phyloP scores from a whole-genome alignment of 1,139 yeast species.

The Debaryomyces singareniensis region DNA sequence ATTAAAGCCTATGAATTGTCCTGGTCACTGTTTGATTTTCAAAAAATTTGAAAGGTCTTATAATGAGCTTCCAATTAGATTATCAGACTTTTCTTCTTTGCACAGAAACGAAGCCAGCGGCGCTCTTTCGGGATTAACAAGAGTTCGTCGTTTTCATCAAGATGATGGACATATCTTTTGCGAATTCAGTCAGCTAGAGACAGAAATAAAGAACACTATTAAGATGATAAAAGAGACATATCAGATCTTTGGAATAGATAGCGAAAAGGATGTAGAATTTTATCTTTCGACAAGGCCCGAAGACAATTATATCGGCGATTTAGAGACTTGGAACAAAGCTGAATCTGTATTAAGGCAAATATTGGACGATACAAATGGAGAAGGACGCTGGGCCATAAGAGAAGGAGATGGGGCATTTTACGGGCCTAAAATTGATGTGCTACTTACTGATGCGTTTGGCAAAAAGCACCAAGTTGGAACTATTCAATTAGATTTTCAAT shows the following conservation, averaged over 20 bases:
- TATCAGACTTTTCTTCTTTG: conserved; percentile 87
- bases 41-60: conserved; percentile 79
- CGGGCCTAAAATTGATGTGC: conserved; percentile 91
- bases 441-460: conserved; percentile 74
- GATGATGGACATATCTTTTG: conserved; percentile 99
- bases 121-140: conserved; percentile 86
- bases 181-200: conserved; percentile 69
- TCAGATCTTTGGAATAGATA: conserved; percentile 63
- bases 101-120: conserved; percentile 97
- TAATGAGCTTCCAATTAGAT: conserved; percentile 82
- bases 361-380: conserved; percentile 49
- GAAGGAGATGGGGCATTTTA: conserved; percentile 98
- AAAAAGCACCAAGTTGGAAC: conserved; percentile 95
- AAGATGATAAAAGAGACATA: conserved; percentile 74
- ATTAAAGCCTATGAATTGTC: conserved; percentile 97
- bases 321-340: conserved; percentile 80
- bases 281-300: conserved; percentile 88
- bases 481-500: conserved; percentile 89
- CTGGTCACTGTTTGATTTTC: conserved; percentile 92
- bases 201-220: conserved; percentile 71
- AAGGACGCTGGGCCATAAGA: conserved; percentile 61
- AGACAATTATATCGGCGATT: conserved; percentile 72
- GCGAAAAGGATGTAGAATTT: conserved; percentile 47
- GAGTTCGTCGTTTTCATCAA: conserved; percentile 96
- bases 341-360: conserved; percentile 67